Evolutionary conservation across 2,329 filamentous ascomycete species (phyloP), one percentile per base, ranked within the genome.

Genomic region (Fusarium foetens): DNA sequence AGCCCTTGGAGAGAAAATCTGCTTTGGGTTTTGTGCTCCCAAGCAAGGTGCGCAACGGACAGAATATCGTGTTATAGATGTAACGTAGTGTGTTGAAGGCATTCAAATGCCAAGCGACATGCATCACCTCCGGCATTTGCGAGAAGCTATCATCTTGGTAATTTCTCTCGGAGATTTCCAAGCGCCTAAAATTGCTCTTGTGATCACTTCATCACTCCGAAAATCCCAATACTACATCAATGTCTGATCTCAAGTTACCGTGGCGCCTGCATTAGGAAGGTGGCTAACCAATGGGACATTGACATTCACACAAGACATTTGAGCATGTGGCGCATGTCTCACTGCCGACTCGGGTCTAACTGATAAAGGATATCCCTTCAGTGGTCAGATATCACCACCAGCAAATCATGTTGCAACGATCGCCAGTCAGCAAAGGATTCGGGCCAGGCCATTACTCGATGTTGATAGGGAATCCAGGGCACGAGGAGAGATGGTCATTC

Each of bases 321-420:
- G 48, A 29, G 6, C 65, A 67, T 48, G 65, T 67, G 65, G 65
- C 36, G 39, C 6, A 67, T 66, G 63, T 66, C 63, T 66, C 63
- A 65, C 51, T 16, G 17, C 8, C 10, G 42, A n/a, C 27, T 31
- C 10, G 8, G 42, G 51, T 11, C 39, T 64, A 53, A 36, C 55
- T 63, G 36, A 35, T 45, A 46, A 6, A 27, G 36, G 52, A 16
- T 8, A 41, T 46, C 38, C 19, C 27, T 46, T 43, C 14, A 17
- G 25, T 0, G 27, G n/a, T 12, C 29, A 41, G 29, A 58, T 35
- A 42, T 25, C 35, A 35, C 17, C 36, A 31, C 21, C 33, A 12
- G 16, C 61, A 36, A 64, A 64, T 64, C 36, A 66, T 6, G 16
- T n/a, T 10, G 8, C 13, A 17, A 4, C 35, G 59, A 48, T 64